These are phyloP conservation scores for Circinella umbellata DNA, from an alignment of 371 early-diverging fungal genomes.

Conservation along the genomic window DNA sequence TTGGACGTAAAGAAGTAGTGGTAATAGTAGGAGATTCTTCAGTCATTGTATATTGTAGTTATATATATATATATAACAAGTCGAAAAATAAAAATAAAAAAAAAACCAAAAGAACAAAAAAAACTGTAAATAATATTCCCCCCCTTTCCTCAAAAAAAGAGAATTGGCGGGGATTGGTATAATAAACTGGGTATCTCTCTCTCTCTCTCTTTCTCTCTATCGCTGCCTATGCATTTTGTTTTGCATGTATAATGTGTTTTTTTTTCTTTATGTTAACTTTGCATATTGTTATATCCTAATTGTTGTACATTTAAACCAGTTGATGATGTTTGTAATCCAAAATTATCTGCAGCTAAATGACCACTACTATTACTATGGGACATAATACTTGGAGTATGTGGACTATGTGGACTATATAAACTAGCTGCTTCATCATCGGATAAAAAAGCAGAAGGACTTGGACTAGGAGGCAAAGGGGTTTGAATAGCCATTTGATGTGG, in stretches of 20 bases:
- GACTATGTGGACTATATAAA: constrained; percentile 29
- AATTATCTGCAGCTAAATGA: constrained; percentile 9
- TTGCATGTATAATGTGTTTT: background rate
- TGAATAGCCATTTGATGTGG: constrained; percentile 18
- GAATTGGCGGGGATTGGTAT: no score
- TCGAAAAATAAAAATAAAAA: background rate
- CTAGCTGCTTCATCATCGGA: constrained; percentile 28
- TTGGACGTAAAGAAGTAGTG: constrained; percentile 16
- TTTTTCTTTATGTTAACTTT: background rate
- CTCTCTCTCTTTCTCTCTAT: no score
- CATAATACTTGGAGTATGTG: constrained; percentile 22
- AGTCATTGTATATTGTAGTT: constrained; percentile 5
- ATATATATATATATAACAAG: background rate
- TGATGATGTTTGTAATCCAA: constrained; percentile 11
- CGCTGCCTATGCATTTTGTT: no score
- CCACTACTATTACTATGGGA: constrained; percentile 15
- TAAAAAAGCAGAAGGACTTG: constrained; percentile 25
- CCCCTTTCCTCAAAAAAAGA: no score
- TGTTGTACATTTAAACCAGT: constrained; percentile 11
- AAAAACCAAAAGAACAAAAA: no score
- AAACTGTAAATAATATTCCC: no score
- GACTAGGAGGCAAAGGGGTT: constrained; percentile 26
- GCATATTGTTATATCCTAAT: constrained; percentile 8
- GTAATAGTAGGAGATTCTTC: background rate
- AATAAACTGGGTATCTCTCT: no score